Conservation (phyloP, 345 rosid species). For the Aquilaria yunnanensis region DNA sequence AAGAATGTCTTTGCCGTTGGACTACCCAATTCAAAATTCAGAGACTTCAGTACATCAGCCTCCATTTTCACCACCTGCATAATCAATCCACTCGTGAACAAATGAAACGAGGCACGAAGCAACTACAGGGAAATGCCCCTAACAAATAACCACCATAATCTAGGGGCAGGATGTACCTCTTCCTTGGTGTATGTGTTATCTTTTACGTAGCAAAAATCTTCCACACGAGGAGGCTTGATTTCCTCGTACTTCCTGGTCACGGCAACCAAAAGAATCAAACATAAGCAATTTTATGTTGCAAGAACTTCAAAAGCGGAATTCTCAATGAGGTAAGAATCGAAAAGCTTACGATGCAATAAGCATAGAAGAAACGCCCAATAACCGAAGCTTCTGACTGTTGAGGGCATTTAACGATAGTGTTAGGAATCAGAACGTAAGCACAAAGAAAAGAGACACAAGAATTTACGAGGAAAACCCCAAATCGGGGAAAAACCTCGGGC, state of each 20-base stretch:
- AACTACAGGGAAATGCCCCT: background rate
- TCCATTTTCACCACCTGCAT: slow-evolving; percentile 73
- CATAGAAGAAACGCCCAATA: slow-evolving; percentile 82
- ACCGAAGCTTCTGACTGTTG: slow-evolving; percentile 58
- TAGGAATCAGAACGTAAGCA: no score
- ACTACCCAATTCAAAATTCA: slow-evolving; percentile 66
- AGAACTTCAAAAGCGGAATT: background rate
- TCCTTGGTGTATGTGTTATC: slow-evolving; percentile 63
- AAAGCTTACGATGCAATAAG: slow-evolving; percentile 78
- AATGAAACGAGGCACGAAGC: background rate
- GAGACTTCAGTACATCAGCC: slow-evolving; percentile 48
- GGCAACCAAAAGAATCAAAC: slow-evolving; percentile 8
- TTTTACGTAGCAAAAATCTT: slow-evolving; percentile 68
- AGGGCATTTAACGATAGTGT: no score
- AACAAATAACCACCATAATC: background rate
- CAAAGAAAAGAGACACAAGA: no score
- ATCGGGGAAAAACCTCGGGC: no score
- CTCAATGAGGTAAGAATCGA: background rate
- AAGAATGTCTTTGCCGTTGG: slow-evolving; percentile 61
- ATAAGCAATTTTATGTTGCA: background rate
- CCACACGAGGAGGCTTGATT: slow-evolving; percentile 55
- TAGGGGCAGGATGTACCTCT: slow-evolving; percentile 19
- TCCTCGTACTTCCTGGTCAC: slow-evolving; percentile 71
- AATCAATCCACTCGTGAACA: background rate
- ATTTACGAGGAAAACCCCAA: no score